Base-by-base conservation (phyloP, 108 stramenopile genomes). In the Bacterosira constricta region DNA sequence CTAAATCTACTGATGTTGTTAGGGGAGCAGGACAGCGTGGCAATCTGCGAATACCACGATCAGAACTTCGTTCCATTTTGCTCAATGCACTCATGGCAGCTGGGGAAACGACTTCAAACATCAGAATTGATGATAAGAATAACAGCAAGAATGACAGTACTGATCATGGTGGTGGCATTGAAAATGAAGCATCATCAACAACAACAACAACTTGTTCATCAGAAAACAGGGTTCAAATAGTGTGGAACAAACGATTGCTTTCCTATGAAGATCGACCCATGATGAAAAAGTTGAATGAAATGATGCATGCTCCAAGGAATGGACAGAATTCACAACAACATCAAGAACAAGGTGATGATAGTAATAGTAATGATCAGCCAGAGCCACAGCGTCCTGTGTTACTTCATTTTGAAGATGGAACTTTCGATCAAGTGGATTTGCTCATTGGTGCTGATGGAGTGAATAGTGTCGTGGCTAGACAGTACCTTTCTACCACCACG, bases 401-500 rank as follows among this genome's bases (percentile, higher is more conserved):
- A 6, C 51, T 86, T 17, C 42, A 31, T 8, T 83, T 86, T 51
- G 76, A 83, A 10, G 85, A 86, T 70, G 83, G 83, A 15, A 60
- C 83, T 10, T 65, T 62, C 8, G 76, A 70, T 23, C 49, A 63
- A 11, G 89, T 85, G 13, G 90, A 95, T 49, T 81, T 91, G 80
- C 63, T 95, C 1, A 74, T 95, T 13, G 94, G 87, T 7, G 90
- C 94, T 0, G 94, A 95, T 82, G 94, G 94, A 7, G 87, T 95
- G 21, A 88, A 90, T 36, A 89, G 88, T 58, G 52, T 76, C 4
- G 83, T 91, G 27, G 69, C 90, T 15, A 60, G 71, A 35, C 73
- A 81, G 25, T 82, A 82, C 57, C 73, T 69, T 10, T 66, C 59
- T 9, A 73, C 55, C 25, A 34, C 23, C 42, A n/a, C 70, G 8